phyloP scores from a whole-genome alignment of 495 filamentous ascomycete genomes.

The Penicillium pulvis region DNA sequence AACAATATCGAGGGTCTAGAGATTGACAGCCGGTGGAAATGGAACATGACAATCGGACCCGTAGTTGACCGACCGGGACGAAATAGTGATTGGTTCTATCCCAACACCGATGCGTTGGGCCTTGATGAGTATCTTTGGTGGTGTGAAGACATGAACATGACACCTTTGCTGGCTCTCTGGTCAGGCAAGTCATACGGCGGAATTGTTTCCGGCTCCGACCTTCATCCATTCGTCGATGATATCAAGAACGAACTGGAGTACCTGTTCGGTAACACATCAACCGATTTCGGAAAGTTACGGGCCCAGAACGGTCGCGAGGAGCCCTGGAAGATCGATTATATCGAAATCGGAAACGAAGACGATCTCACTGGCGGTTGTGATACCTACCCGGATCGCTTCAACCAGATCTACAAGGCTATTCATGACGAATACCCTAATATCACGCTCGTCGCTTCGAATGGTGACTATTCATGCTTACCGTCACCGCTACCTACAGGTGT shows the following conservation, averaged over 20 bases:
- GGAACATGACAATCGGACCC: constrained; percentile 68
- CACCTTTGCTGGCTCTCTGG: constrained; percentile 59
- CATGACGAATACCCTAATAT: constrained; percentile 48
- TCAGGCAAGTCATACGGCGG: constrained; percentile 61
- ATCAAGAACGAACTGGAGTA: constrained; percentile 65
- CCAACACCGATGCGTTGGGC: constrained; percentile 64
- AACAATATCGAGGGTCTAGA: constrained; percentile 57
- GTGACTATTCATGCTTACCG: constrained; percentile 34
- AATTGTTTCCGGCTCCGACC: constrained; percentile 36
- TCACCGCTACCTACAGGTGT: constrained; percentile 30
- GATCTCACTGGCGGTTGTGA: constrained; percentile 44
- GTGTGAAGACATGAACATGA: constrained; percentile 63
- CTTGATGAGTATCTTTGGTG: constrained; percentile 65
- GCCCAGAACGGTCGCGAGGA: constrained; percentile 44
- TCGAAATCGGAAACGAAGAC: constrained; percentile 62
- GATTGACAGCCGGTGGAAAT: constrained; percentile 58
- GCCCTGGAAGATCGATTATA: constrained; percentile 49
- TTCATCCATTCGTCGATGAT: constrained; percentile 50
- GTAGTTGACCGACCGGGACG: constrained; percentile 63
- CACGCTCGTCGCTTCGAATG: constrained; percentile 43
- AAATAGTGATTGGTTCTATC: constrained; percentile 61
- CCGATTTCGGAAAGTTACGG: constrained; percentile 44
- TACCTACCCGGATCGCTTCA: constrained; percentile 48
- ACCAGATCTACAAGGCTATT: constrained; percentile 47
- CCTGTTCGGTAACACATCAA: constrained; percentile 29